These are phyloP conservation scores for Ogataea corticis DNA, from an alignment of 805 yeast genomes.

Conservation along the genomic window DNA sequence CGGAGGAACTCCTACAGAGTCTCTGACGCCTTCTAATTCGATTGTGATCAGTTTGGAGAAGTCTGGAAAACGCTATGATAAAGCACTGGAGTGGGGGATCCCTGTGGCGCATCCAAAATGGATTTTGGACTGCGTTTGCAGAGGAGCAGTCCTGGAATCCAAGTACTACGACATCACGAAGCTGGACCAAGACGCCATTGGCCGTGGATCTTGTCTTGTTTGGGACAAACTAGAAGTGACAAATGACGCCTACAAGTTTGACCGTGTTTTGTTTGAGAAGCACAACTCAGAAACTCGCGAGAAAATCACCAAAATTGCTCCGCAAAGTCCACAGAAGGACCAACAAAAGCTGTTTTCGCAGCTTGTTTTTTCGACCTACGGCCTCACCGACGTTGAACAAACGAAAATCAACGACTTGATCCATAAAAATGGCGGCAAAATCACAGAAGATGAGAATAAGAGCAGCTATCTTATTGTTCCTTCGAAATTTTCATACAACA, in stretches of 20 bases:
- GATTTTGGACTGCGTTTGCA: conserved; percentile 45
- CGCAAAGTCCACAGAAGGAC: neutral
- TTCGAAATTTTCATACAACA: conserved; percentile 17
- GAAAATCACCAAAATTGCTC: neutral
- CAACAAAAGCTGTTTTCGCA: conserved; percentile 39
- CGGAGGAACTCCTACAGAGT: conserved; percentile 54
- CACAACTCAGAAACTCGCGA: conserved; percentile 6
- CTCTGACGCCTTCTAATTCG: conserved; percentile 45
- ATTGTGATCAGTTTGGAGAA: conserved; percentile 52
- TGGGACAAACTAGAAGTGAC: conserved; percentile 34
- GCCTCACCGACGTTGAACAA: conserved; percentile 24
- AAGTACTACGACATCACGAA: conserved; percentile 40
- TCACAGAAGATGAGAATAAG: conserved; percentile 32
- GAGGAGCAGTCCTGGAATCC: conserved; percentile 45
- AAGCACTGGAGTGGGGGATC: conserved; percentile 53
- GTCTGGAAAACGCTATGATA: conserved; percentile 52
- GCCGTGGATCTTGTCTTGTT: conserved; percentile 35
- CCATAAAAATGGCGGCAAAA: conserved; percentile 25
- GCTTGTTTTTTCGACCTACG: conserved; percentile 40
- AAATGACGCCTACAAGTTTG: conserved; percentile 13
- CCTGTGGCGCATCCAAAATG: conserved; percentile 54
- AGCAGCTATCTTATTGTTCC: conserved; percentile 37
- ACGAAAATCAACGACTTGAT: conserved; percentile 20
- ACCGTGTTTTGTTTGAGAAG: conserved; percentile 6
- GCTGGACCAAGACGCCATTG: conserved; percentile 22